Base-by-base conservation (phyloP, 2,329 filamentous ascomycete genomes). In the Ilyonectria destructans region DNA sequence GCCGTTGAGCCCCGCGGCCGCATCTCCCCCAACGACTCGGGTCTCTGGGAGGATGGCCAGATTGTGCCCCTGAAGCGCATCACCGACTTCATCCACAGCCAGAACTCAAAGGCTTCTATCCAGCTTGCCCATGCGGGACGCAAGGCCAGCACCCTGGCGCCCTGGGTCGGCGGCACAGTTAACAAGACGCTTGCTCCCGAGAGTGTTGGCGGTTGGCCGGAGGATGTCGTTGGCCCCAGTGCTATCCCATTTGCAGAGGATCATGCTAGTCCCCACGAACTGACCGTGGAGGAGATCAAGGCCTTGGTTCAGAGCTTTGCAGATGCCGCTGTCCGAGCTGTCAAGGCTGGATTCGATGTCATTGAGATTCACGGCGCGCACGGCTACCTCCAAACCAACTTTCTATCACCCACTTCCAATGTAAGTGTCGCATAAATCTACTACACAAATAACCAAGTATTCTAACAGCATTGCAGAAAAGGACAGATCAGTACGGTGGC, bases 1-100 rank as follows among this genome's bases (percentile, higher is more conserved):
- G 85, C 90, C 35, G 92, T 97, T 0, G 85, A 89, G 10, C 82
- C 93, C 6, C 90, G 95, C 73, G 95, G 95, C 31, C 89, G 95
- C 62, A 97, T 97, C 83, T 92, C 93, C 1, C 94, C 94, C 1
- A 86, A 95, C 79, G 93, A 96, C 78, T 82, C 85, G 13, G 94
- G 95, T 1, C 82, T 98, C 8, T 98, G 95, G 95, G 86, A 92
- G 69, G 95, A 97, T 79, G 90, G 87, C 37, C 95, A 98, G 80
- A 91, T 95, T 68, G 91, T 87, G 70, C 90, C 91, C 0, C 82
- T 97, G 65, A 88, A 87, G 77, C 87, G 88, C 67, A 87, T 96
- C 52, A 89, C 91, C 40, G 93, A 97, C 69, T 97, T 95, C 70
- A 89, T 92, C 2, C 94, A 97, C 83, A 90, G 88, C 29, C 95